Percentiles rank a stretch among this genome's conserved stretches.
Conservation (phyloP, 768 basidiomycete species). For the Trametes sanguinea region DNA sequence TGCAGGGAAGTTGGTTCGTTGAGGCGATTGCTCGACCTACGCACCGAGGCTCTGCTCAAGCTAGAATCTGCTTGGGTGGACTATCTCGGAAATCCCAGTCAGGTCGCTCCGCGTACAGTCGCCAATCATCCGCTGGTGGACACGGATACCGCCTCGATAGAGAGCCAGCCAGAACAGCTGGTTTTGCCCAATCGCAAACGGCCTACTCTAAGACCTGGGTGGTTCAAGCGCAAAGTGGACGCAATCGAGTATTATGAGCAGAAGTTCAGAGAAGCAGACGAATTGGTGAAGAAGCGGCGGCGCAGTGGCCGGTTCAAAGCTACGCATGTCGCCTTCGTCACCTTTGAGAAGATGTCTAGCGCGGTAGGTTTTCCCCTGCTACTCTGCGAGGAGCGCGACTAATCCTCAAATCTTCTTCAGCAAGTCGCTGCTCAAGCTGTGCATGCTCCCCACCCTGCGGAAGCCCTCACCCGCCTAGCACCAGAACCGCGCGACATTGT, state of each 20-base stretch:
- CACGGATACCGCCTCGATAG: conserved; percentile 53
- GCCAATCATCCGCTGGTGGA: conserved; percentile 38
- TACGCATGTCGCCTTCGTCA: conserved; percentile 89
- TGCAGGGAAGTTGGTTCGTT: conserved; percentile 80
- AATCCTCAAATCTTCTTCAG: conserved; percentile 33
- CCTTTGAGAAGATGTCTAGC: conserved; percentile 93
- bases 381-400: not conserved
- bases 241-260: conserved; percentile 86
- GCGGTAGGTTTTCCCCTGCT: conserved; percentile 57
- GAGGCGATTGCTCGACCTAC: conserved; percentile 68
- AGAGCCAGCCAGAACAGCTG: conserved; percentile 55
- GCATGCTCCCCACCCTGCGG: conserved; percentile 67
- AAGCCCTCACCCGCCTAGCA: conserved; percentile 70
- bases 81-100: conserved; percentile 94
- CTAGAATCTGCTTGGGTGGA: conserved; percentile 86
- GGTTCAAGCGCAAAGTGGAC: conserved; percentile 80
- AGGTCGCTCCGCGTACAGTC: conserved; percentile 48
- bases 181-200: conserved; percentile 75
- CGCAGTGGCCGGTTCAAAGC: conserved; percentile 74
- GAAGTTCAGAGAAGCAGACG: conserved; percentile 80
- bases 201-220: conserved; percentile 73
- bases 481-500: conserved; percentile 96
- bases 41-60: conserved; percentile 77
- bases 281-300: conserved; percentile 75
- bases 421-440: conserved; percentile 90